Base-by-base conservation (phyloP, 495 filamentous ascomycete species). In the Cercophora newfieldiana region DNA sequence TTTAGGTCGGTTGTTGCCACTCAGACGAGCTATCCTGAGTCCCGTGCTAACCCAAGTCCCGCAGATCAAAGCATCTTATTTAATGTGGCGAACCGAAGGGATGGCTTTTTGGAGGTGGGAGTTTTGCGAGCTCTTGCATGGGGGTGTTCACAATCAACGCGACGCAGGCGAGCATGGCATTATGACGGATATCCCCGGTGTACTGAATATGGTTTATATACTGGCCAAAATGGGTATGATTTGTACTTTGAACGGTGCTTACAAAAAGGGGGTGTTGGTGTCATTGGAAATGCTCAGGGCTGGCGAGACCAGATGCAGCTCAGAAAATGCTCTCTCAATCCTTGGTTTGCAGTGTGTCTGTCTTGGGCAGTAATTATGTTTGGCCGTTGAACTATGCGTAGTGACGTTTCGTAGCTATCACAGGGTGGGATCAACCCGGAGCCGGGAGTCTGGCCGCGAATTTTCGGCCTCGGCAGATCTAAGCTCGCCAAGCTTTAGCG, bases 1-100 rank as follows among this genome's bases (percentile, higher is more conserved):
- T 99, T 99, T 83, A 88, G 95, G 85, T 91, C 62, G 59, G 78
- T 75, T 47, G 48, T 16, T 48, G 12, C 37, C 12, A 19, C n/a
- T 8, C 25, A 7, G 19, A 2, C 37, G 22, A 1, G 22, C 16
- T 24, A 30, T 30, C 48, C 55, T 31, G 37, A 19, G 29, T 58
- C 56, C 63, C 28, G 48, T 12, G 59, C n/a, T 85, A 75, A 65
- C 63, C 68, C 59, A 37, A 26, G 50, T 4, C 3, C 7, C 21
- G 16, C 69, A 73, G 71, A 63, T 93, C 90, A 69, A 95, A 95
- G 87, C 91, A 95, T 82, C 83, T 95, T 68, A 95, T 95, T 69
- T 95, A 87, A 74, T 55, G 30, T 12, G 48, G 26, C 44, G 31
- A 56, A 26, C n/a, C 3, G 48, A 8, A 56, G n/a, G 54, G 57